Base-by-base conservation (phyloP, 495 filamentous ascomycete genomes). In the Penicillium chermesinum region DNA sequence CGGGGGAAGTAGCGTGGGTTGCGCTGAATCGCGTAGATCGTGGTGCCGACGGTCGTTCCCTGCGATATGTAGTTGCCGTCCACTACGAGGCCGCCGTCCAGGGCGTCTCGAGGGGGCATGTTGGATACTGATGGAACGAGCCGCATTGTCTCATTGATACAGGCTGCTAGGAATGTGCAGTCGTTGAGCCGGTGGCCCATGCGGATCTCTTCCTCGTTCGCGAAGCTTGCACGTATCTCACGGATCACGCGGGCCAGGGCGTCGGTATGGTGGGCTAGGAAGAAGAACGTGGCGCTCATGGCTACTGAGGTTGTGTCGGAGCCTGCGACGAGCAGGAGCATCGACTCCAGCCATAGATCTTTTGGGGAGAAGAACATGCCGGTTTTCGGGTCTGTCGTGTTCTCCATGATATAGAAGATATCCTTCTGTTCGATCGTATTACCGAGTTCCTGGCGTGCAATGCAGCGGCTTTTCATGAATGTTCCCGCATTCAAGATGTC, bases 71-170 rank as follows among this genome's bases (percentile, higher is more conserved):
- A 63, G 27, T 79, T 63, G 33, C 75, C 77, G 53, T 80, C 77
- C 42, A 88, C 72, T 14, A 63, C 70, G 3, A 76, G 65, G 12
- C 85, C 85, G 36, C 84, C 85, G 0, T 69, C 44, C 2, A 82
- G 70, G 4, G 88, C 84, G 51, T 78, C 70, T 30, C 86, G 79
- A 1, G 83, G 81, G 0, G 86, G 61, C 2, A 78, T 64, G 9
- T 77, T 78, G 22, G 73, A 68, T 3, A 88, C 83, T 0, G 84
- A 74, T 12, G 86, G 86, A 0, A 78, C 78, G 46, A 90, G 65
- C 34, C 87, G 81, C 73, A 90, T 77, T 5, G 81, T 71, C 52
- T 90, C 87, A 59, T 89, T 84, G 56, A 89, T 81, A 63, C 83
- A 77, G 2, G 60, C 61, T 17, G 46, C 53, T n/a, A 64, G 47